These are phyloP conservation scores for Aspergillus sparsus DNA, from an alignment of 495 filamentous ascomycete genomes.

Conservation along the genomic window DNA sequence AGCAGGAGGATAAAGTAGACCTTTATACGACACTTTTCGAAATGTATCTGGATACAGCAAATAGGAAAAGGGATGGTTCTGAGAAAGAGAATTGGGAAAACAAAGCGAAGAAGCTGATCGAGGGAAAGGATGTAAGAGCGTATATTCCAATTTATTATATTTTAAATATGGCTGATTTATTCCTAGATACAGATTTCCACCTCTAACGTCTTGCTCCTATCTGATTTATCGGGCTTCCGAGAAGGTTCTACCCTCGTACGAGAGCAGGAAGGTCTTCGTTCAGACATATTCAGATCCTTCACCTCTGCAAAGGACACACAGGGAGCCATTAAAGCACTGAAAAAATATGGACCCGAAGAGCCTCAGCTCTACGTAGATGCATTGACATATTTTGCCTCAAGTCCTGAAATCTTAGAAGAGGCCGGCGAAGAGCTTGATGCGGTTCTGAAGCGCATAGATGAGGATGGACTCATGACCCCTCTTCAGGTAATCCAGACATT, in stretches of 20 bases:
- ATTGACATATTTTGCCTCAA: constrained; percentile 89
- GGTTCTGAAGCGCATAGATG: constrained; percentile 83
- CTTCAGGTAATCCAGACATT: constrained; percentile 95
- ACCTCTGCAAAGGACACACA: constrained; percentile 89
- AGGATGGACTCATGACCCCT: constrained; percentile 90
- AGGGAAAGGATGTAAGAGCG: constrained; percentile 63
- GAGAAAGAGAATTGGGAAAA: constrained; percentile 81
- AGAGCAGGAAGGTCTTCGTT: constrained; percentile 86
- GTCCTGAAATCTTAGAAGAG: constrained; percentile 76
- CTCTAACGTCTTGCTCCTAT: constrained; percentile 89
- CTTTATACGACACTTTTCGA: constrained; percentile 96
- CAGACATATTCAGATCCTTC: constrained; percentile 97
- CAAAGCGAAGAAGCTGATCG: constrained; percentile 83
- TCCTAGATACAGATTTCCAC: constrained; percentile 79
- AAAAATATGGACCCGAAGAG: constrained; percentile 88
- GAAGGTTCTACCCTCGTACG: constrained; percentile 91
- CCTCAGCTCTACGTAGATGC: constrained; percentile 93
- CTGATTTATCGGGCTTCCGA: constrained; percentile 84
- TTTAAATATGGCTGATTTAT: constrained; percentile 9
- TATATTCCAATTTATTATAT: not conserved
- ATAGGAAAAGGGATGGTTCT: constrained; percentile 61
- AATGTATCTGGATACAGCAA: constrained; percentile 91
- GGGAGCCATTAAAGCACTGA: constrained; percentile 84
- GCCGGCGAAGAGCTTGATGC: constrained; percentile 77
- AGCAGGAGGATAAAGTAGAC: constrained; percentile 73